Percentiles rank a stretch among this genome's conserved stretches.
Evolutionary conservation across 345 rosid genomes (phyloP).

Genomic region (Aurinia saxatilis): DNA sequence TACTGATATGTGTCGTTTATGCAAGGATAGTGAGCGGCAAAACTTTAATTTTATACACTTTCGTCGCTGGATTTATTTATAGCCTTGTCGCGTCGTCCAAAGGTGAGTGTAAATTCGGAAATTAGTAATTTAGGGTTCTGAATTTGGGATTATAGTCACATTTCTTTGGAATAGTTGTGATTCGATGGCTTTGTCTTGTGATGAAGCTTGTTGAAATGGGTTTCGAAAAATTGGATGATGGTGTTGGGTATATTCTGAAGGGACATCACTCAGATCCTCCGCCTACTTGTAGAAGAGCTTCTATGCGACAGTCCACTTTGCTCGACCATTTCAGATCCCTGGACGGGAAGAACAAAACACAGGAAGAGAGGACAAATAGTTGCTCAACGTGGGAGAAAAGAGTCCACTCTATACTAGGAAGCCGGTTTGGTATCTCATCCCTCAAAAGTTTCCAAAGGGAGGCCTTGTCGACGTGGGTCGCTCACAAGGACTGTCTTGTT

Average conservation of each 20-base stretch:
- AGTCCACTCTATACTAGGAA: constrained; percentile 39
- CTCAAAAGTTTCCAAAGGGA: constrained; percentile 74
- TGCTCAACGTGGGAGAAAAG: constrained; percentile 52
- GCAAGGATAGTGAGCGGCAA: too few relatives aligned
- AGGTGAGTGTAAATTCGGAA: too few relatives aligned
- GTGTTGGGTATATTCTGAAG: constrained; percentile 46
- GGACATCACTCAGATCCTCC: constrained; percentile 13
- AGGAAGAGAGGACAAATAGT: too few relatives aligned
- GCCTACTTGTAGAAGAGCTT: constrained; percentile 11
- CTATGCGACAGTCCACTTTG: constrained; percentile 47
- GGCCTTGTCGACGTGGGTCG: constrained; percentile 66
- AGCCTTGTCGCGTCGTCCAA: too few relatives aligned
- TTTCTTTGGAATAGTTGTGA: too few relatives aligned
- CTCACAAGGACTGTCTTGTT: constrained; percentile 72
- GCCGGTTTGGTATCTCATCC: constrained; percentile 53
- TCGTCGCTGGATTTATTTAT: too few relatives aligned
- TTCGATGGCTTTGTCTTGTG: constrained; percentile 26
- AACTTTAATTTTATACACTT: too few relatives aligned
- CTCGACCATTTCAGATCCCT: constrained; percentile 49
- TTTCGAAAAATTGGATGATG: constrained; percentile 48
- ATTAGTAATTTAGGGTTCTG: too few relatives aligned
- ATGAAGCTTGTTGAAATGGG: constrained; percentile 63
- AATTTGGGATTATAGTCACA: too few relatives aligned
- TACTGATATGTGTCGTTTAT: too few relatives aligned
- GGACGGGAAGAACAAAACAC: constrained; percentile 30